Base-by-base conservation (phyloP, 495 filamentous ascomycete genomes). In the Staphylotrichum longicolle region DNA sequence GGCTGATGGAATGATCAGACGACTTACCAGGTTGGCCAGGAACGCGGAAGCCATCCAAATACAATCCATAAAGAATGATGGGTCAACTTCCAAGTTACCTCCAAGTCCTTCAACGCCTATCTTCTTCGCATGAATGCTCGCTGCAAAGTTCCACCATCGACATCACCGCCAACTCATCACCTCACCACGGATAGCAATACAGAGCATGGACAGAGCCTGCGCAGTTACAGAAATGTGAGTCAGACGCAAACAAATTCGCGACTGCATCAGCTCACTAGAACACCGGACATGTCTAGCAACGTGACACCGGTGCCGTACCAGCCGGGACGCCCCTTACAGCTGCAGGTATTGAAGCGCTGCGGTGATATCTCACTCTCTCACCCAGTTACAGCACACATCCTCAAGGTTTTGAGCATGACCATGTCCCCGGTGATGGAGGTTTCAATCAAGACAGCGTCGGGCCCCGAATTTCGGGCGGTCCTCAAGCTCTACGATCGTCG, bases 401-500 rank as follows among this genome's bases (percentile, higher is more conserved):
- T 41, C 51, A 39, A 40, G 7, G 12, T 41, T 4, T 12, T 41
- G 35, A 40, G 35, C 51, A 41, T 54, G 35, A 54, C 52, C 39
- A 54, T 54, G 37, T 54, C 52, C 15, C 37, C 52, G 1, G 52
- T 54, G 10, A 42, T 42, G 39, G 52, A 54, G 8, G 39, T 42
- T 3, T 10, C 39, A 3, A 35, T 54, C 15, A 37, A n/a, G 37
- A 54, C 52, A 12, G 15, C 0, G 39, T 41, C 39, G 10, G 52
- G 52, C 39, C 27, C 52, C 52, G 52, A 54, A 42, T 5, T 42
- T 6, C 20, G 39, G 39, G 52, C 52, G 20, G 52, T 42, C 52
- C 52, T 54, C 10, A 54, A 54, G 10, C 6, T 54, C 39, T 54
- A 54, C 52, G 52, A 54, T 32, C 52, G 52, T 7, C 39, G 52